Evolutionary conservation across 1,284 basidiomycete species (phyloP).

Genomic region (Moesziomyces antarcticus): DNA sequence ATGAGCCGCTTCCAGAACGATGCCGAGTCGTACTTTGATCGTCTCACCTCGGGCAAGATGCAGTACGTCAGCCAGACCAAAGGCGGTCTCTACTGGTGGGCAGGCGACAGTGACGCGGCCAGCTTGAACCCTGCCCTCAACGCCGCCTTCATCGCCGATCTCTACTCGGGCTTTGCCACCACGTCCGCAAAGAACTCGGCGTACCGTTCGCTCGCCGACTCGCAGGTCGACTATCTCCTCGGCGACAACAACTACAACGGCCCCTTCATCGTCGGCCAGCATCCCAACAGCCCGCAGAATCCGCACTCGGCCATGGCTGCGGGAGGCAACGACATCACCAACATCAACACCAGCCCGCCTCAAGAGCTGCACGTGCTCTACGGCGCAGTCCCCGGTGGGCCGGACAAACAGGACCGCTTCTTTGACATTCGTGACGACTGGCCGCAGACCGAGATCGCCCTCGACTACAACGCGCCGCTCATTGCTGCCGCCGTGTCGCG

Average conservation of each 20-base stretch:
- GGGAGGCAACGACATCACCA: conserved; percentile 76
- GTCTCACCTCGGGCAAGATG: conserved; percentile 73
- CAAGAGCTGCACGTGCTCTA: conserved; percentile 81
- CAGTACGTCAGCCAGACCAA: conserved; percentile 64
- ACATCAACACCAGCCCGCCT: conserved; percentile 78
- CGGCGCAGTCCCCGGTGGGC: conserved; percentile 88
- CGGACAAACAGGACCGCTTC: conserved; percentile 79
- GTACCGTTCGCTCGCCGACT: conserved; percentile 80
- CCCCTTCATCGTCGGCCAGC: conserved; percentile 83
- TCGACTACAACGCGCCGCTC: conserved; percentile 82
- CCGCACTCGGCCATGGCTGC: conserved; percentile 88
- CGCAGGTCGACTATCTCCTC: conserved; percentile 82
- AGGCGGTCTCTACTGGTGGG: conserved; percentile 83
- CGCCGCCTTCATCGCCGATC: conserved; percentile 80
- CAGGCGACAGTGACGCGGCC: conserved; percentile 80
- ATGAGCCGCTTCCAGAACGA: conserved; percentile 77
- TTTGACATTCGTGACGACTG: conserved; percentile 86
- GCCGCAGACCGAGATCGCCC: conserved; percentile 78
- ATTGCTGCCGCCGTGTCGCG: conserved; percentile 82
- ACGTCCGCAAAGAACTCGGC: conserved; percentile 73
- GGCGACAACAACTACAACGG: conserved; percentile 87
- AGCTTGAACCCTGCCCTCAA: conserved; percentile 88
- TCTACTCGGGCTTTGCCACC: conserved; percentile 76
- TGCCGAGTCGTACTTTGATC: conserved; percentile 82
- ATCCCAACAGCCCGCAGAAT: conserved; percentile 88